Evolutionary conservation across 2,329 filamentous ascomycete species (phyloP), one percentile per base, ranked within the genome.

Genomic region (Cladophialophora chaetospira): DNA sequence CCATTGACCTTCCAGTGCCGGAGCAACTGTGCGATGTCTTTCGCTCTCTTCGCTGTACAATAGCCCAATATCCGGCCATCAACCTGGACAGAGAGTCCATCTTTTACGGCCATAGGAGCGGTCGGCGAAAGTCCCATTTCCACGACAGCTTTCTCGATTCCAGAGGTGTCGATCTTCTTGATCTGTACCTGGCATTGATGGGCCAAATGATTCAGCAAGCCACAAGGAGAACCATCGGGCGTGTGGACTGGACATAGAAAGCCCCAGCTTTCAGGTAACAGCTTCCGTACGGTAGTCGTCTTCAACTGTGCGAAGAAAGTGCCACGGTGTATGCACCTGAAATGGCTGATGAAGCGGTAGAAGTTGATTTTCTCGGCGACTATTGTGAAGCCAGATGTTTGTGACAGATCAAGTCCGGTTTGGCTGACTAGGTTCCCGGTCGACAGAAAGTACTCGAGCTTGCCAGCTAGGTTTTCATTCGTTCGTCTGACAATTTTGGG

Each of bases 351-450:
- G 77, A 97, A 99, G 68, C 94, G 90, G 69, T 96, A 85, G 72
- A 97, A 99, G 77, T 99, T 99, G 71, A 99, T 93, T 81, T 97
- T 97, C 72, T 99, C 94, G 2, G 94, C 94, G 49, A 97, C 92
- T 48, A 99, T 91, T 0, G 91, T 96, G 73, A 96, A 99, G 61
- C 94, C 94, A 10, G 93, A 94, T 0, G 88, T 87, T 73, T 99
- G 94, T 70, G 97, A 94, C 68, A 97, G 74, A 80, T 99, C 94
- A 36, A 99, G 81, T 63, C 94, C 94, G 26, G 90, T 96, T 11
- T 90, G 87, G 78, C 90, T 96, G 68, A 91, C 85, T 43, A 99
- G 78, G 68, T 99, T 99, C 65, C 94, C 94, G 0, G 94, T 99
- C 0, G 93, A 96, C 61, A 99, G 76, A 75, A 99, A 99, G 72